phyloP scores from a whole-genome alignment of 2,329 filamentous ascomycete genomes.

The Grosmannia clavigera region DNA sequence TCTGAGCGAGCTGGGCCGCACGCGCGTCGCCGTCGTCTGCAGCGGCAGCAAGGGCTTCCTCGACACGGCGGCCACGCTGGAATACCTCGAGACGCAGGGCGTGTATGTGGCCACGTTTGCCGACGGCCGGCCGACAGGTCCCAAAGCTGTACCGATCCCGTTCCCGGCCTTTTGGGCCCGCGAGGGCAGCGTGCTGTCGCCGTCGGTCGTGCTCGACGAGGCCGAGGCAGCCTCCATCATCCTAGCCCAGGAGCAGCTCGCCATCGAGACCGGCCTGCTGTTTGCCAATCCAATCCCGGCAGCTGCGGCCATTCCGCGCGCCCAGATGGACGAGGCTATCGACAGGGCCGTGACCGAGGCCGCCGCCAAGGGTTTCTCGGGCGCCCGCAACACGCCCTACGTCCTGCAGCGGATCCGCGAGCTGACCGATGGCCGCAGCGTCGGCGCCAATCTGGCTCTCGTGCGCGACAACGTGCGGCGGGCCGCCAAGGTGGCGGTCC shows the following conservation, averaged over 20 bases:
- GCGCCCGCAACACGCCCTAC: slow-evolving; percentile 74
- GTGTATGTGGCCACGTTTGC: slow-evolving; percentile 83
- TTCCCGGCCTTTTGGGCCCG: slow-evolving; percentile 90
- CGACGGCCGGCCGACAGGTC: slow-evolving; percentile 47
- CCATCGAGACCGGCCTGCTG: slow-evolving; percentile 64
- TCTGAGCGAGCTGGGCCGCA: slow-evolving; percentile 83
- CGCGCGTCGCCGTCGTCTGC: slow-evolving; percentile 75
- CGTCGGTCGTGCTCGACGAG: slow-evolving; percentile 61
- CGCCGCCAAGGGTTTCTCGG: slow-evolving; percentile 51
- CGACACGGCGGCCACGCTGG: slow-evolving; percentile 79
- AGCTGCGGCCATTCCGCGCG: slow-evolving; percentile 54
- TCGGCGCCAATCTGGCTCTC: slow-evolving; percentile 59
- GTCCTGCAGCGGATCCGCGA: slow-evolving; percentile 69
- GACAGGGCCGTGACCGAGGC: slow-evolving; percentile 54
- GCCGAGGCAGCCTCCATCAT: slow-evolving; percentile 83
- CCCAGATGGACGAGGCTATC: slow-evolving; percentile 59
- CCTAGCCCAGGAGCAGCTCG: slow-evolving; percentile 59
- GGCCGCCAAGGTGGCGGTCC: slow-evolving; percentile 41
- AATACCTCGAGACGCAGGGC: slow-evolving; percentile 60
- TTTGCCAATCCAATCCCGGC: slow-evolving; percentile 83
- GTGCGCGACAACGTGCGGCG: slow-evolving; percentile 41
- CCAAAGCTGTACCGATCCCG: slow-evolving; percentile 47
- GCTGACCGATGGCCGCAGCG: slow-evolving; percentile 58
- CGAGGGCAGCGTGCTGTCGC: slow-evolving; percentile 73
- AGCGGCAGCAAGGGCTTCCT: slow-evolving; percentile 94